Conservation (phyloP, 768 basidiomycete species). For the Rhizopogon roseolus region DNA sequence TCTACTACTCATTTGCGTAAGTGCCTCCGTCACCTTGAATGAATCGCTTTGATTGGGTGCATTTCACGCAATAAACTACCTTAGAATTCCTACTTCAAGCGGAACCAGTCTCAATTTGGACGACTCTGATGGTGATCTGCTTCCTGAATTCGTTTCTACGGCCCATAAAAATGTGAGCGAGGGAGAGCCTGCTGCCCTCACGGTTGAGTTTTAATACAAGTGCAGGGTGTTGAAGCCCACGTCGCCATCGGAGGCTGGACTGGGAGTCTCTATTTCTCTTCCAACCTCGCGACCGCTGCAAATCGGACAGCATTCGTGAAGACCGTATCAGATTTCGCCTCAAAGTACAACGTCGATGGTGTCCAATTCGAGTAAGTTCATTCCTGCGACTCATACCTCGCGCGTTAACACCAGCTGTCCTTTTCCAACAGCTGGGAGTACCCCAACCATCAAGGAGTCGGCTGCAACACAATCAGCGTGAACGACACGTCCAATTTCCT, state of each 20-base stretch:
- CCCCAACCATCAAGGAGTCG: conserved; percentile 60
- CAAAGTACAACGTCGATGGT: conserved; percentile 49
- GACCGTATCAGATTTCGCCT: conserved; percentile 40
- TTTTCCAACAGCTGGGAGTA: conserved; percentile 37
- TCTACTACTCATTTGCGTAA: too few relatives aligned
- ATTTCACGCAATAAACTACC: neutral
- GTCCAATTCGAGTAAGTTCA: conserved; percentile 50
- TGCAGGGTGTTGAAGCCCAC: conserved; percentile 47
- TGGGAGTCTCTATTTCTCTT: conserved; percentile 54
- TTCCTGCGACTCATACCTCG: neutral
- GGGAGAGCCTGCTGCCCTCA: too few relatives aligned
- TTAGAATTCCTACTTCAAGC: conserved; percentile 31
- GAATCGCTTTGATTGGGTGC: neutral
- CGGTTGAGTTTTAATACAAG: neutral
- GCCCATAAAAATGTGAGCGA: conserved; percentile 33
- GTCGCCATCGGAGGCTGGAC: conserved; percentile 60
- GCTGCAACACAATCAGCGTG: conserved; percentile 55
- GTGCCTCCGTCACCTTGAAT: neutral
- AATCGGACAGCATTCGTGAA: conserved; percentile 55
- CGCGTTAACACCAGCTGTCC: conserved; percentile 6
- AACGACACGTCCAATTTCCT: conserved; percentile 77
- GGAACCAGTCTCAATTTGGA: conserved; percentile 27
- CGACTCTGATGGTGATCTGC: conserved; percentile 40
- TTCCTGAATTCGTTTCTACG: conserved; percentile 53
- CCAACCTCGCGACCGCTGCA: conserved; percentile 38